Evolutionary conservation across 2,329 filamentous ascomycete genomes (phyloP).

Genomic region (Chaetomium globosum): DNA sequence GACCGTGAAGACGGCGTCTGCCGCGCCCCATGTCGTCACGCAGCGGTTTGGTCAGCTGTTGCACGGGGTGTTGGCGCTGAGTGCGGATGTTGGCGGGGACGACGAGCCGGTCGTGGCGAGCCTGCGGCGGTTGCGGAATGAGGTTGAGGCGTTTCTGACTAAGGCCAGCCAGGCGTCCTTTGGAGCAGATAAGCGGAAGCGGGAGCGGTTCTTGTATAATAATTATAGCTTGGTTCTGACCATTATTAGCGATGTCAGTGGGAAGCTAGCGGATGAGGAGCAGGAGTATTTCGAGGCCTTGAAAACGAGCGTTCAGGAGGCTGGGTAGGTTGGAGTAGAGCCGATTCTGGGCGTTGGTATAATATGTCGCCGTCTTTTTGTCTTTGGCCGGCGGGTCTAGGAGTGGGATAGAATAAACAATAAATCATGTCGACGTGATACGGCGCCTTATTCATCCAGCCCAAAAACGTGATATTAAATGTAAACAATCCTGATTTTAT

Average conservation of each 20-base stretch:
- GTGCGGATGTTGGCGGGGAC: slow-evolving; percentile 87
- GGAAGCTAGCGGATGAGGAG: slow-evolving; percentile 74
- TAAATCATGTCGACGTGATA: background rate
- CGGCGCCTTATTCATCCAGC: background rate
- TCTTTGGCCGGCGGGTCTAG: background rate
- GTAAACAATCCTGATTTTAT: background rate
- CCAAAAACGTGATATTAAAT: background rate
- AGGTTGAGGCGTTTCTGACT: slow-evolving; percentile 80
- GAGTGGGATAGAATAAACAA: background rate
- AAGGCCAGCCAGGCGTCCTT: slow-evolving; percentile 72
- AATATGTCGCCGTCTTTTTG: background rate
- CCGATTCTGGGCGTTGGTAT: background rate
- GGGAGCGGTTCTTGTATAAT: slow-evolving; percentile 87
- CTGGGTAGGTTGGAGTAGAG: slow-evolving; percentile 35
- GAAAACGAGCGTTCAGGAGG: slow-evolving; percentile 61
- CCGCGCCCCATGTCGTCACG: slow-evolving; percentile 86
- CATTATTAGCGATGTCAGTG: slow-evolving; percentile 78
- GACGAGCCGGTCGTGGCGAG: slow-evolving; percentile 90
- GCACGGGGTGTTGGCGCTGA: slow-evolving; percentile 79
- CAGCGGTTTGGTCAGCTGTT: slow-evolving; percentile 95
- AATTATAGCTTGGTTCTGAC: slow-evolving; percentile 95
- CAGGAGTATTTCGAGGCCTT: slow-evolving; percentile 72
- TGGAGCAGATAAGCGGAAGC: slow-evolving; percentile 73
- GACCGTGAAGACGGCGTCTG: slow-evolving; percentile 64
- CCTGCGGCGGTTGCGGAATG: slow-evolving; percentile 72